Conservation (phyloP, 306 rosid genomes). For the Lathyrus aphaca region DNA sequence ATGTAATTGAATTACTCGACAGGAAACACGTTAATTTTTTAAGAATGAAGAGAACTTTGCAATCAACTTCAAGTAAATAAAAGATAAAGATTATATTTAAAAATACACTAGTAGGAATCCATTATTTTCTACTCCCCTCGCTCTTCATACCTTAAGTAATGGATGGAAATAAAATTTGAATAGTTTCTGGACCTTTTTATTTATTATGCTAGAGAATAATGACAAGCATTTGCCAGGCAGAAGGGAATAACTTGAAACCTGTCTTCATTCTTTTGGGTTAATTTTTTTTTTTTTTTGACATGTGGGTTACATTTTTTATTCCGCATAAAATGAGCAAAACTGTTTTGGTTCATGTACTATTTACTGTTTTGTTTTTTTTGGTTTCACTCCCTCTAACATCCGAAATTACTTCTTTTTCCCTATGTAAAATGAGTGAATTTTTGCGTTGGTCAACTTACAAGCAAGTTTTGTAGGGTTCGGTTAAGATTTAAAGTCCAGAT, state of each 20-base stretch:
- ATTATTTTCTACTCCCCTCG: constrained; percentile 16
- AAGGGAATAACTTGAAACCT: background rate
- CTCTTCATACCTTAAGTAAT: background rate
- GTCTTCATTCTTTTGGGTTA: background rate
- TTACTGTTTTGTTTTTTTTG: too few relatives aligned
- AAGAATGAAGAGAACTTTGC: too few relatives aligned
- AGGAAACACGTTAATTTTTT: background rate
- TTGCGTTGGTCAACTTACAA: background rate
- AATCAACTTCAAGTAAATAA: too few relatives aligned
- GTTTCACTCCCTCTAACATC: background rate
- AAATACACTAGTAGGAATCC: background rate
- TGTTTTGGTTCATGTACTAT: background rate
- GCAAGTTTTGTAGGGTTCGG: too few relatives aligned
- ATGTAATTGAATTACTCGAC: background rate
- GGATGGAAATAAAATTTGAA: constrained; percentile 20
- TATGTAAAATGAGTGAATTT: background rate
- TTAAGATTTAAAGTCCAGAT: too few relatives aligned
- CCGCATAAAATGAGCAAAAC: background rate
- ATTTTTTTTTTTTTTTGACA: too few relatives aligned
- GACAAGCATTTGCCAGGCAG: background rate
- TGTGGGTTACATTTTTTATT: too few relatives aligned
- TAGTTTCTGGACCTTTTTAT: background rate
- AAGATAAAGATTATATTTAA: background rate
- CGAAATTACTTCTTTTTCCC: background rate
- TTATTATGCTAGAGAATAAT: background rate